Conservation (phyloP, 768 basidiomycete genomes). For the Suillus lakei region DNA sequence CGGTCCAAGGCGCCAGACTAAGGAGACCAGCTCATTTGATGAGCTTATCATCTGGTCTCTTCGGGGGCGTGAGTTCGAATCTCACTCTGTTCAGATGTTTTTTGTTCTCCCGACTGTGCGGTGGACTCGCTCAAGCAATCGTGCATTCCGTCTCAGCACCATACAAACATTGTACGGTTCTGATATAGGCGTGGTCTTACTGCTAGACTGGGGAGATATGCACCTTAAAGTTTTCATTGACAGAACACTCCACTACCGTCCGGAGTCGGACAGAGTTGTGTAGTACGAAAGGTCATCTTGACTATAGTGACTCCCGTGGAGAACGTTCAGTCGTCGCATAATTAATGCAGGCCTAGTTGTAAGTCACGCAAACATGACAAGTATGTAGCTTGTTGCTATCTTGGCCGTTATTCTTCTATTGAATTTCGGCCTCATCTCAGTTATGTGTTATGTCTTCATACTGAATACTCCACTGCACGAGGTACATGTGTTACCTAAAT, state of each 20-base stretch:
- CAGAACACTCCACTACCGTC: not conserved
- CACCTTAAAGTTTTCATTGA: not conserved
- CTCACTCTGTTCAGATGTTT: conserved; percentile 18
- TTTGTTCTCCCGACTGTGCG: not conserved
- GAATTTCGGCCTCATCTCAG: not conserved
- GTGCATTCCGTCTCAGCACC: not conserved
- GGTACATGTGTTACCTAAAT: not conserved
- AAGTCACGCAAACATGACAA: not conserved
- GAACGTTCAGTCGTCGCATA: not conserved
- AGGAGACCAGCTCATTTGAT: conserved; percentile 41
- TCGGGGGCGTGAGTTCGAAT: conserved; percentile 22
- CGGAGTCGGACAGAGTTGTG: not conserved
- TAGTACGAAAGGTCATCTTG: not conserved
- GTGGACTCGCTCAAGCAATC: not conserved
- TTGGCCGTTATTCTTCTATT: not conserved
- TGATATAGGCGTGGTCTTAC: not conserved
- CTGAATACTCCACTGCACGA: not conserved
- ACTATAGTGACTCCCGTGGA: no score
- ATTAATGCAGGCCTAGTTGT: not conserved
- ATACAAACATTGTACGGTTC: not conserved
- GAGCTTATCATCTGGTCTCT: conserved; percentile 9
- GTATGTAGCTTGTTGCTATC: not conserved
- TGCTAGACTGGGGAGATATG: not conserved
- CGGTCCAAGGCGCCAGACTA: conserved; percentile 90
- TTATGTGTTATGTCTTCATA: not conserved